Evolutionary conservation across 805 yeast genomes (phyloP), one percentile per base, ranked within the genome.

Genomic region (Kodamaea nitidulidarum): DNA sequence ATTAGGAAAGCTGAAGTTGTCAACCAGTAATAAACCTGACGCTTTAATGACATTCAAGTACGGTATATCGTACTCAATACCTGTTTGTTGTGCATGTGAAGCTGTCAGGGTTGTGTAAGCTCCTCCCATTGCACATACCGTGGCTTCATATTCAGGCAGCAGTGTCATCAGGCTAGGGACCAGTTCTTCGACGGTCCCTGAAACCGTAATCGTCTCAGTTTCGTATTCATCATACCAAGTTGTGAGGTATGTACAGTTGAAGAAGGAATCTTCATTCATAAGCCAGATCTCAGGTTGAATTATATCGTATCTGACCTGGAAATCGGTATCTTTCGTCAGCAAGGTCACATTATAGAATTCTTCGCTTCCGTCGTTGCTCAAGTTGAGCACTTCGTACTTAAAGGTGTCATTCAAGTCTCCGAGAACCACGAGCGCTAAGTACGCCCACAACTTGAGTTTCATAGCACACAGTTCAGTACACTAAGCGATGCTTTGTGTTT

Each of bases 271-370:
- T 4, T 53, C 58, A 39, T 63, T 51, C 47, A 67, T 45, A 14
- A 62, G 63, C 71, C 71, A 67, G 2, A 64, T 30, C 12, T 66
- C 65, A 4, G 67, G 67, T 47, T 62, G 72, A n/a, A 58, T 15
- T 15, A 57, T 21, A 45, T 67, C 73, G 26, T 64, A 31, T 26
- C 66, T 47, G 1, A 60, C 43, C 11, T 47, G 48, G 20, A 55
- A 32, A 2, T 36, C 29, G 11, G 51, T 47, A 6, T 32, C 25
- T 10, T 35, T 40, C 15, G 47, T 36, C 11, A 37, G 35, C 26
- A 51, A 25, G 24, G 33, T 30, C 9, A 52, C 47, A 33, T 51
- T 48, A 36, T 50, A 58, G 39, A 45, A 52, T 7, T 33, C 22
- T 16, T 46, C 53, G n/a, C 29, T 15, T 2, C 37, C 37, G 14